Conservation (phyloP, 1,284 basidiomycete genomes). For the Marasmius oreades region DNA sequence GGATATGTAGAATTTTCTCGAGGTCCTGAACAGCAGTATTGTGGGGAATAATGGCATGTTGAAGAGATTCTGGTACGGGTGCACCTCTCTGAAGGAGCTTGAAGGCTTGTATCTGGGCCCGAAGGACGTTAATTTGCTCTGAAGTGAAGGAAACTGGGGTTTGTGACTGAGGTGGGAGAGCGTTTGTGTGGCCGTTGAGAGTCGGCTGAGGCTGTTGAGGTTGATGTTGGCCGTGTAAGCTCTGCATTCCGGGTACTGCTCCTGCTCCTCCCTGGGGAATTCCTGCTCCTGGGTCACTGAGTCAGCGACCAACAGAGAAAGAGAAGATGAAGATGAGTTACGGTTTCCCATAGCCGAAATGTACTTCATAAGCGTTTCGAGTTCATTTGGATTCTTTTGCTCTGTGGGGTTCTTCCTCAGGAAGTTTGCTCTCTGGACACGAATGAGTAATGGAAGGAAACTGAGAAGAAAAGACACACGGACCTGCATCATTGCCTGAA, state of each 20-base stretch:
- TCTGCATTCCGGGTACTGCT: constrained; percentile 12
- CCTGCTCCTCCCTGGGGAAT: constrained; percentile 18
- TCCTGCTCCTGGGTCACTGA: not conserved
- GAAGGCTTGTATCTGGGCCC: constrained; percentile 89
- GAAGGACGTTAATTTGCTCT: constrained; percentile 82
- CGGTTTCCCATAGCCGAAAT: constrained; percentile 36
- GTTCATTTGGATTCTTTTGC: constrained; percentile 41
- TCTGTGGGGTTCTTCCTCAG: constrained; percentile 45
- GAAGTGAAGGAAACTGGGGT: constrained; percentile 79
- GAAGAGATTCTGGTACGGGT: constrained; percentile 78
- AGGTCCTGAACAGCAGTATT: constrained; percentile 58
- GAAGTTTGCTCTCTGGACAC: constrained; percentile 39
- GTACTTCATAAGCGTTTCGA: constrained; percentile 42
- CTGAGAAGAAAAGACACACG: constrained; percentile 6
- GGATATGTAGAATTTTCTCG: constrained; percentile 57
- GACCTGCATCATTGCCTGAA: constrained; percentile 16
- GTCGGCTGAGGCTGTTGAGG: constrained; percentile 23
- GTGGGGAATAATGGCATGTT: constrained; percentile 71
- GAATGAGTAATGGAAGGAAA: not conserved
- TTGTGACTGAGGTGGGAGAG: constrained; percentile 33
- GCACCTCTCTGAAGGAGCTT: constrained; percentile 79
- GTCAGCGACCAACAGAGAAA: constrained; percentile 7
- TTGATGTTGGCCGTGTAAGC: not conserved
- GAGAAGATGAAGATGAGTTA: constrained; percentile 17
- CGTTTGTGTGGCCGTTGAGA: constrained; percentile 43